These are phyloP conservation scores for Hymenotorrendiella dingleyae DNA, from an alignment of 2,329 filamentous ascomycete genomes.

Conservation along the genomic window DNA sequence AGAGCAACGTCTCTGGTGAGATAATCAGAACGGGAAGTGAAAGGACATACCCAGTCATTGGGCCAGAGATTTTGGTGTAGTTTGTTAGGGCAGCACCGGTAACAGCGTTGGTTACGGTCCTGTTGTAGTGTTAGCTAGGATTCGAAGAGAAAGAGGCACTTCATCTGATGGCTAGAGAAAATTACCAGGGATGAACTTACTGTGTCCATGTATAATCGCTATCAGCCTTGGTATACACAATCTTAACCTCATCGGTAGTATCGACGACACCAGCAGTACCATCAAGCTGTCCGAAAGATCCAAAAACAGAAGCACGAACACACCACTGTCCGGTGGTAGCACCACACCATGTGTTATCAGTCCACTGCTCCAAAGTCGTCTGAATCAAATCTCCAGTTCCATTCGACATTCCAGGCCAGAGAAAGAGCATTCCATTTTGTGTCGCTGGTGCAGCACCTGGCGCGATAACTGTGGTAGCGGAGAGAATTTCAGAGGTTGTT, in stretches of 20 bases:
- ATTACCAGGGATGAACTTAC: slow-evolving; percentile 2
- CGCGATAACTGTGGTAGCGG: slow-evolving; percentile 36
- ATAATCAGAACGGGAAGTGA: not conserved
- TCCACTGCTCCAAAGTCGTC: slow-evolving; percentile 37
- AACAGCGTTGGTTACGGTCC: slow-evolving; percentile 31
- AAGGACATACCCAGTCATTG: slow-evolving; percentile 31
- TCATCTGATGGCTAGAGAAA: no score
- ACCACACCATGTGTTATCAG: slow-evolving; percentile 37
- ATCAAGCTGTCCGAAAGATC: slow-evolving; percentile 37
- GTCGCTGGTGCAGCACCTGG: slow-evolving; percentile 34
- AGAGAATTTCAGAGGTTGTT: slow-evolving; percentile 34
- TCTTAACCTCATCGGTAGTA: slow-evolving; percentile 27
- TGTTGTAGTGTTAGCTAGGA: not conserved
- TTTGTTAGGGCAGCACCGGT: slow-evolving; percentile 32
- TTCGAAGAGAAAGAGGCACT: not conserved
- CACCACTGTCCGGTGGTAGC: slow-evolving; percentile 36
- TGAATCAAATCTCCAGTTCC: slow-evolving; percentile 39
- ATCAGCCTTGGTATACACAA: slow-evolving; percentile 24
- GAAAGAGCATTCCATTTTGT: slow-evolving; percentile 35
- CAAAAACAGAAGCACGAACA: slow-evolving; percentile 36
- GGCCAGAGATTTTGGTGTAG: slow-evolving; percentile 32
- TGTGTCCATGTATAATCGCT: slow-evolving; percentile 23
- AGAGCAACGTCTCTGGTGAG: not conserved
- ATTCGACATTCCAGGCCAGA: slow-evolving; percentile 41
- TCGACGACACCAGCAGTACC: slow-evolving; percentile 20